These are phyloP conservation scores for Chrysanthemum seticuspe DNA, from an alignment of 129 eudicot genomes.

Conservation along the genomic window DNA sequence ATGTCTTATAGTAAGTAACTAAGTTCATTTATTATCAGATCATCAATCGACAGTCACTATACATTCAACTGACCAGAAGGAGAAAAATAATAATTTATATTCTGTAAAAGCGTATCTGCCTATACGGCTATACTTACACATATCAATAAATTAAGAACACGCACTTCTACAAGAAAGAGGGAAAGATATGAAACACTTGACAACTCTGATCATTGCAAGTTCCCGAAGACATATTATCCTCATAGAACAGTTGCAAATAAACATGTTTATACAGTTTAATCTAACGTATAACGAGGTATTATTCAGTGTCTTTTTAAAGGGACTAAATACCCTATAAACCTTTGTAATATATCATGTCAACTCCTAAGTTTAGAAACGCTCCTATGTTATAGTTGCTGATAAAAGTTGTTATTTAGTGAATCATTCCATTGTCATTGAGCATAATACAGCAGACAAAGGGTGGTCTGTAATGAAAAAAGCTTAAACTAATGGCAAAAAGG, in stretches of 20 bases:
- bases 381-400: background rate
- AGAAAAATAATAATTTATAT: background rate
- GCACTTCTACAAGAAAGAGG: background rate
- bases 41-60: background rate
- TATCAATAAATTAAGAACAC: no score
- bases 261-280: background rate
- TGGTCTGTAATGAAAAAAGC: background rate
- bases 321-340: background rate
- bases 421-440: background rate
- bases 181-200: background rate
- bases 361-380: background rate
- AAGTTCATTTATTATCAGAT: background rate
- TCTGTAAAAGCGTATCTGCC: background rate
- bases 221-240: no score
- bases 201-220: background rate
- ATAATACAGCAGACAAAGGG: background rate
- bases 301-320: background rate
- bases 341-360: background rate
- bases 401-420: background rate
- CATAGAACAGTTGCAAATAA: no score
- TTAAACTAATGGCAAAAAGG: conserved; percentile 5
- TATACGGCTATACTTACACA: background rate
- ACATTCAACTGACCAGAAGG: background rate
- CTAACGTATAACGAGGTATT: background rate
- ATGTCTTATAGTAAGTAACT: background rate